A percentile compares a stretch with the other conserved stretches of the same genome.
These are phyloP conservation scores for Fraxinus excelsior DNA, from an alignment of 257 asterid species.

Conservation along the genomic window DNA sequence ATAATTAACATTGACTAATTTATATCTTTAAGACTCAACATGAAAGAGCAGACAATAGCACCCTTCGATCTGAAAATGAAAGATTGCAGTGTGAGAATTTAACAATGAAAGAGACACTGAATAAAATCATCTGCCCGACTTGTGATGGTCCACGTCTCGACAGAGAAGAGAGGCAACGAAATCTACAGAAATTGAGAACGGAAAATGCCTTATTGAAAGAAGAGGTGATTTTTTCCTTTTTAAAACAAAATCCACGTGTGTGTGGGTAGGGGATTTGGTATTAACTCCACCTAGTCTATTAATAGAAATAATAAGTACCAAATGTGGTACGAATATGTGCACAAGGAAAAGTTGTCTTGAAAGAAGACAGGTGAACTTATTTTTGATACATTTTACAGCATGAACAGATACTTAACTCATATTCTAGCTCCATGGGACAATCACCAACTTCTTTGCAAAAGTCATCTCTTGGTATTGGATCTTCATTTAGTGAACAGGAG, in stretches of 20 bases:
- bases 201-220: slow-evolving; percentile 57
- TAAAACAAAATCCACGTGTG: background rate
- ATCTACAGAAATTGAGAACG: slow-evolving; percentile 39
- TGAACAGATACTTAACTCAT: slow-evolving; percentile 30
- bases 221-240: slow-evolving; percentile 37
- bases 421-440: slow-evolving; percentile 42
- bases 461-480: slow-evolving; percentile 23
- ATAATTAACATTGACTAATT: background rate
- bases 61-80: slow-evolving; percentile 56
- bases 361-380: background rate
- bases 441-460: background rate
- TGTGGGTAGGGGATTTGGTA: too few relatives aligned
- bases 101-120: slow-evolving; percentile 51
- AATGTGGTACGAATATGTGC: too few relatives aligned
- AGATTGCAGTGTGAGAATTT: slow-evolving; percentile 53
- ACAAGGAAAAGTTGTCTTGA: too few relatives aligned
- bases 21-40: slow-evolving; percentile 41
- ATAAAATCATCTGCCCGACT: slow-evolving; percentile 37
- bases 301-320: too few relatives aligned
- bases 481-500: slow-evolving; percentile 25
- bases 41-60: slow-evolving; percentile 53
- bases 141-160: slow-evolving; percentile 44
- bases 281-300: too few relatives aligned
- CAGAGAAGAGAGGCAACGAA: slow-evolving; percentile 41
- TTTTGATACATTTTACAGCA: slow-evolving; percentile 34